Base-by-base conservation (phyloP, 2,329 filamentous ascomycete species). In the Xylaria sp. region DNA sequence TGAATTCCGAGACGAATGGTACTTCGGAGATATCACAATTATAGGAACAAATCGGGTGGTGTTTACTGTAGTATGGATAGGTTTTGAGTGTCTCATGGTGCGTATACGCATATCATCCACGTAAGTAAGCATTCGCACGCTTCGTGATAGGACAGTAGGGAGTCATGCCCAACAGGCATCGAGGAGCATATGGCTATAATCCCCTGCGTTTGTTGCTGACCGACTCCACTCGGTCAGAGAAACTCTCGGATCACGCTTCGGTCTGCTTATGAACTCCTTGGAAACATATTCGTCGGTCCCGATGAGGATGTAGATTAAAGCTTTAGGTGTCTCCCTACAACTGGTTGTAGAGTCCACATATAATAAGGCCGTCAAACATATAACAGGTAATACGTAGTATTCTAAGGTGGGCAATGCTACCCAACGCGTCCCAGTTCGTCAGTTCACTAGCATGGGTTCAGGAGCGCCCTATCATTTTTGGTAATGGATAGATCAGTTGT, bases 151-250 rank as follows among this genome's bases (percentile, higher is more conserved):
- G 39, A 14, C 12, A 42, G 39, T 42, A 42, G 14, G 14, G 39
- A 42, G 11, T 42, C 39, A 42, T 42, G 9, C 21, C 32, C 27
- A 48, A 50, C 32, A 53, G 12, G 14, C 32, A 34, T 54, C 19
- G 6, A 21, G 50, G 30, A 4, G 19, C 12, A 14, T 12, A 51
- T 19, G 21, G 47, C 54, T 51, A 47, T 47, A 42, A 60, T 39
- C 24, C 60, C 56, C 55, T 51, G 65, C 42, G 19, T 55, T 27
- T 60, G n/a, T 51, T n/a, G 32, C 55, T 68, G 36, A 68, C 65
- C 65, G 65, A 68, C 55, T 61, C 61, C 61, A 68, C 61, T 64
- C 65, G 65, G 65, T 68, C 61, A 66, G 55, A 42, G 21, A 36
- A n/a, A 53, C 50, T 17, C 53, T 55, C 39, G 19, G 58, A 56